A percentile compares a stretch with the other conserved stretches of the same genome.
Conservation (phyloP, 257 asterid species). For the Jasminum sambac region DNA sequence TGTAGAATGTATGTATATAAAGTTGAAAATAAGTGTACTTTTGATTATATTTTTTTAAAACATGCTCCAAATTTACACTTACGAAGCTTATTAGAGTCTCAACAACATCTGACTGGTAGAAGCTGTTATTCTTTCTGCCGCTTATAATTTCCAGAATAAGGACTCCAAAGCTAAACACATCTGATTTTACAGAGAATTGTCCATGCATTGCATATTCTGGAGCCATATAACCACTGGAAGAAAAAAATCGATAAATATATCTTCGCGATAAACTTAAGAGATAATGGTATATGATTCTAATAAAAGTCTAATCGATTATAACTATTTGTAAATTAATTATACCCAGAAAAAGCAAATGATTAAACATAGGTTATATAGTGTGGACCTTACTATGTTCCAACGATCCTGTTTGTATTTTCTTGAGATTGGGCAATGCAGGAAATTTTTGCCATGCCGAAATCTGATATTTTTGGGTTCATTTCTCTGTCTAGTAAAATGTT, state of each 20-base stretch:
- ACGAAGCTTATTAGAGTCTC: not conserved
- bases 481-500: slow-evolving; percentile 32
- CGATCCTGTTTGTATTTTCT: no score
- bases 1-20: no score
- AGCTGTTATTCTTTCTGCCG: not conserved
- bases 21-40: no score
- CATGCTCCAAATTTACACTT: no score
- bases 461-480: slow-evolving; percentile 39
- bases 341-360: not conserved
- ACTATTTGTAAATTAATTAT: not conserved
- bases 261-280: not conserved
- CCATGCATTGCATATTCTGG: not conserved
- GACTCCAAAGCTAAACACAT: not conserved
- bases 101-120: not conserved
- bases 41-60: no score
- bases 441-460: slow-evolving; percentile 38
- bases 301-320: no score
- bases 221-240: not conserved
- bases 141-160: not conserved
- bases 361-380: no score
- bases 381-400: slow-evolving; percentile 34
- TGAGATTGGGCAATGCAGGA: slow-evolving; percentile 21
- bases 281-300: not conserved
- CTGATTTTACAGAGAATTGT: not conserved
- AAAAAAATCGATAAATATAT: not conserved